These are phyloP conservation scores for Leccinum uliginosum DNA, from an alignment of 768 basidiomycete species.

Conservation along the genomic window DNA sequence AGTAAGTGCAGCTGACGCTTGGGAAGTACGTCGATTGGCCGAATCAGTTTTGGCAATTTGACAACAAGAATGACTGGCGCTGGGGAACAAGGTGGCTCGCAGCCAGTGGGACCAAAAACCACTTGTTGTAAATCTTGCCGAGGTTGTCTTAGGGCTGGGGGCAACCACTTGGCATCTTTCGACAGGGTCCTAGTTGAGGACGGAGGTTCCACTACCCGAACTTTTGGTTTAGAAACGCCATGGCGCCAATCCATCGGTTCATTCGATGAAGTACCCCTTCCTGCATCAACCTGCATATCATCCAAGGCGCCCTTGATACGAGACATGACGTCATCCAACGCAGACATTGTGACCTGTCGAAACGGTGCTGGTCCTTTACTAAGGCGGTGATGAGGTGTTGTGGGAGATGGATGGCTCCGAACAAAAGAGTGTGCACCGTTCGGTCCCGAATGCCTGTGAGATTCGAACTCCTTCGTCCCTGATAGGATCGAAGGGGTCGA, in stretches of 20 bases:
- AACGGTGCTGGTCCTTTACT: slow-evolving; percentile 28
- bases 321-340: slow-evolving; percentile 78
- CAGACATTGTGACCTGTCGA: slow-evolving; percentile 59
- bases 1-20: slow-evolving; percentile 46
- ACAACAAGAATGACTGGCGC: slow-evolving; percentile 39
- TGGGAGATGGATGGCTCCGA: slow-evolving; percentile 16
- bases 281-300: slow-evolving; percentile 53
- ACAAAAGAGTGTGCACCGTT: slow-evolving; percentile 17
- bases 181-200: slow-evolving; percentile 14
- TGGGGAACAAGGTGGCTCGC: slow-evolving; percentile 47
- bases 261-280: slow-evolving; percentile 16
- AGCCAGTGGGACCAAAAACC: slow-evolving; percentile 42
- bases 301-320: slow-evolving; percentile 79
- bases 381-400: slow-evolving; percentile 19
- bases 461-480: slow-evolving; percentile 18
- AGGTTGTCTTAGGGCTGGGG: slow-evolving; percentile 46
- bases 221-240: slow-evolving; percentile 18
- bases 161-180: slow-evolving; percentile 50
- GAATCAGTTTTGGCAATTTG: slow-evolving; percentile 44
- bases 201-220: slow-evolving; percentile 16
- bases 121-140: slow-evolving; percentile 39
- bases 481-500: background rate
- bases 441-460: slow-evolving; percentile 14
- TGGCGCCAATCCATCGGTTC: slow-evolving; percentile 22
- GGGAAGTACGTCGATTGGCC: slow-evolving; percentile 40